Evolutionary conservation across 2,329 filamentous ascomycete genomes (phyloP), one percentile per base, ranked within the genome.

Genomic region (Colletotrichum aenigma): DNA sequence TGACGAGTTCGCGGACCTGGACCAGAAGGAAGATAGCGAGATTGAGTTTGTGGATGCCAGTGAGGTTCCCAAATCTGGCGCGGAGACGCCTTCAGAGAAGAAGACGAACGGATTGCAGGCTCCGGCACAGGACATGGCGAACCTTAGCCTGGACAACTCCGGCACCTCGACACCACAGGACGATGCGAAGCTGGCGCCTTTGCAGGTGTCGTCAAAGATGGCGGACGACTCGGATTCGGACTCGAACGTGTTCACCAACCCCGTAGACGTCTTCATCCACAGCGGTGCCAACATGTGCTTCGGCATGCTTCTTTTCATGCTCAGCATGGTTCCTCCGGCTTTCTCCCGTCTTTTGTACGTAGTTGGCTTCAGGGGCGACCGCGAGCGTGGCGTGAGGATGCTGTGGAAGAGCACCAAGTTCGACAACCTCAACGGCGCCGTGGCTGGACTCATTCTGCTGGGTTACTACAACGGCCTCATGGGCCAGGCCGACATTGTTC

Each of bases 301-400:
- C 80, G 97, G 97, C 4, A 90, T 97, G 36, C 86, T 98, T 2
- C 89, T 97, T 16, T 89, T 98, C 2, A 89, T 98, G 70, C 93
- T 98, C n/a, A 97, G 95, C 15, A 94, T 98, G 87, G 93, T 98
- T 1, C 97, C 97, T 0, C 97, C 97, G 0, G 92, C 96, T 1
- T 98, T 98, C 83, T 94, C 92, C n/a, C 94, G 92, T 71, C 90
- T 99, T 2, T 89, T 98, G 6, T 95, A 93, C 75, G 93, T 98
- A 56, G 94, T 98, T 34, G 97, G 97, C 2, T 98, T 98, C 86
- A 93, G 92, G 76, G 97, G 97, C 36, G 96, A 98, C 82, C 93
- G 96, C 58, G 92, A 95, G 77, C 90, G 93, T 52, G 97, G 96
- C 12, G 89, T 98, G 36, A 89, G 90, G 52, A 94, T 98, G 91